Evolutionary conservation across 2,329 filamentous ascomycete genomes (phyloP).

Genomic region (Ceratocystis eucalypticola): DNA sequence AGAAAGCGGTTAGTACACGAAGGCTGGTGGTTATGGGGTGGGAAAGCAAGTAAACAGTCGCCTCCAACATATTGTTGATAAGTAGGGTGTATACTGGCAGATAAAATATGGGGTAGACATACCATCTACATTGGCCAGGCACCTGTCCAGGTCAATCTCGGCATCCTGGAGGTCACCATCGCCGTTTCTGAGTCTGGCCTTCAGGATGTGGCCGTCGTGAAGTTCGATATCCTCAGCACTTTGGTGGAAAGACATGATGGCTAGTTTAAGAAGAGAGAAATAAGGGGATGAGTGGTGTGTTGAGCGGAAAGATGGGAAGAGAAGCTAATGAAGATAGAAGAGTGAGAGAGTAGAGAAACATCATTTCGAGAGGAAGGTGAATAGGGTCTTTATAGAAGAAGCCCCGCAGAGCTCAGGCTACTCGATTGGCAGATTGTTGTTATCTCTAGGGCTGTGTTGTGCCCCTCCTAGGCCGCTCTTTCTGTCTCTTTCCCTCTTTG

Average conservation of each 20-base stretch:
- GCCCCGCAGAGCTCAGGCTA: not conserved
- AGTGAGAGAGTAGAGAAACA: not conserved
- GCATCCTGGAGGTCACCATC: constrained; percentile 31
- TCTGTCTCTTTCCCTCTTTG: no score
- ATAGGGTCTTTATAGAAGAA: not conserved
- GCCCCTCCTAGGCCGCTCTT: no score
- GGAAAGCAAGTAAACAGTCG: not conserved
- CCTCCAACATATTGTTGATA: no score
- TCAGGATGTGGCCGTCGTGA: constrained; percentile 36
- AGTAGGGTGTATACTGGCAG: not conserved
- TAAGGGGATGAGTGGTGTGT: not conserved
- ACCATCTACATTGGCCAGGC: constrained; percentile 40
- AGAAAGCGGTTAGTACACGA: not conserved
- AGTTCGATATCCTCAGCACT: constrained; percentile 30
- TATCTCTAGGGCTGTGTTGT: not conserved
- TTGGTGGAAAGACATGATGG: constrained; percentile 32
- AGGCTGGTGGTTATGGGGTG: not conserved
- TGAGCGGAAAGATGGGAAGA: not conserved
- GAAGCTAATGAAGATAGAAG: constrained; percentile 5
- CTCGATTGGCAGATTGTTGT: not conserved
- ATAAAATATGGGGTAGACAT: constrained; percentile 18
- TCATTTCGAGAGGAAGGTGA: not conserved
- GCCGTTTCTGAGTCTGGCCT: constrained; percentile 29
- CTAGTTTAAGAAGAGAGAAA: not conserved
- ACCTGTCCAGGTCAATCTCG: constrained; percentile 43